Base-by-base conservation (phyloP, 2,329 filamentous ascomycete genomes). In the Ophiostoma novo-ulmi region DNA sequence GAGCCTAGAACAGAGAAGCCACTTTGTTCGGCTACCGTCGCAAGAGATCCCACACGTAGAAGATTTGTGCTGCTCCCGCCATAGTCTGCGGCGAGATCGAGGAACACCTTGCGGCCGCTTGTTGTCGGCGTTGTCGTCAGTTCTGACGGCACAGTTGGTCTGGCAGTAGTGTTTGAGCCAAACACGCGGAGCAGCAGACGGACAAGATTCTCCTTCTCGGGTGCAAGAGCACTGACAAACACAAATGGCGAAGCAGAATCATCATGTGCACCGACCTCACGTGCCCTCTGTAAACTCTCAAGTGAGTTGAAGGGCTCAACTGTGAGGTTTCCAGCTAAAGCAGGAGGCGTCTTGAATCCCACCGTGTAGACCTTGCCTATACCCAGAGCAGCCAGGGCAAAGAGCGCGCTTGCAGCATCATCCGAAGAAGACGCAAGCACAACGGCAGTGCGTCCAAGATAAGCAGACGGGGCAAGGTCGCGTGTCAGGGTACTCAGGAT, bases 311-410 rank as follows among this genome's bases (percentile, higher is more conserved):
- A 91, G 6, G 91, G 91, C 76, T 95, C 92, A 70, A 95, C 88
- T 0, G 87, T 86, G 41, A 93, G 85, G 55, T 89, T 88, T 1
- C 83, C 82, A 4, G 88, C 87, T n/a, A 93, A 82, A 0, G 86
- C 75, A 75, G 85, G 77, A 73, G 87, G 80, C 73, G 87, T 89
- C 76, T 87, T 88, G 81, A 96, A 95, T 0, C 92, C 92, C 64
- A 94, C 91, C 0, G 92, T 94, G 79, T 94, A 94, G 55, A 96
- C 90, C 71, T 92, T 90, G 48, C 89, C 89, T 69, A 94, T 88
- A 69, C 87, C 88, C 38, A 96, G 84, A 55, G 89, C 91, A 75
- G 89, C 89, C 72, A 96, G 82, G 0, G 92, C 92, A 76, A 92
- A 96, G 73, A 96, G 89, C 1, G 89, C 87, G 0, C 91, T 89